Conservation (phyloP, 306 rosid species). For the Carpinus viminea region DNA sequence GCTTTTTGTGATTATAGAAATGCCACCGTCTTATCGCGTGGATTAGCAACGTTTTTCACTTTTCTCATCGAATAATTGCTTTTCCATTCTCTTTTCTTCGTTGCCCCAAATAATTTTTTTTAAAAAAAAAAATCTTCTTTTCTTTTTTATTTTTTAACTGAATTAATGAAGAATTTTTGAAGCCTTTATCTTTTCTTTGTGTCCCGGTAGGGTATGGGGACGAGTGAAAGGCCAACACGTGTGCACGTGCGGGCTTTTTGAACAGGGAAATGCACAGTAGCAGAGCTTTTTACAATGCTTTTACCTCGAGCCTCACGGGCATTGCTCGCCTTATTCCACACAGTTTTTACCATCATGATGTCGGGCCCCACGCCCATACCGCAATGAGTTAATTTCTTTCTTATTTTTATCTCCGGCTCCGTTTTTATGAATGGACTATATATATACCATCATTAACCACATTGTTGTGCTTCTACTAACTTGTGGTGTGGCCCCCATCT, state of each 20-base stretch:
- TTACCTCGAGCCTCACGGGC: slow-evolving; percentile 2
- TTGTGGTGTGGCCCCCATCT: neutral
- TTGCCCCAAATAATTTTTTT: neutral
- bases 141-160: neutral
- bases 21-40: slow-evolving; percentile 4
- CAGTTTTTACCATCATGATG: neutral
- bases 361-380: neutral
- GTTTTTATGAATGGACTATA: no score
- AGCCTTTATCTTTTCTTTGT: neutral
- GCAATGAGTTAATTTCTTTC: neutral
- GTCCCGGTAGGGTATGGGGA: neutral
- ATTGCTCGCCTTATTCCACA: neutral
- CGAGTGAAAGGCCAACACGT: slow-evolving; percentile 5
- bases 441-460: neutral
- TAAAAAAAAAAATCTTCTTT: neutral
- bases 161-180: neutral
- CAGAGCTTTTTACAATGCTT: neutral
- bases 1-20: slow-evolving; percentile 3
- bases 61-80: neutral
- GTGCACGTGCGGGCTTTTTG: neutral
- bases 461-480: neutral
- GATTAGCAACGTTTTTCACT: slow-evolving; percentile 24
- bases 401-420: neutral
- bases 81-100: neutral
- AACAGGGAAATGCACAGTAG: neutral